A percentile compares a stretch with the other conserved stretches of the same genome.
Conservation (phyloP, 768 basidiomycete genomes). For the Holtermanniella nyarrowii region DNA sequence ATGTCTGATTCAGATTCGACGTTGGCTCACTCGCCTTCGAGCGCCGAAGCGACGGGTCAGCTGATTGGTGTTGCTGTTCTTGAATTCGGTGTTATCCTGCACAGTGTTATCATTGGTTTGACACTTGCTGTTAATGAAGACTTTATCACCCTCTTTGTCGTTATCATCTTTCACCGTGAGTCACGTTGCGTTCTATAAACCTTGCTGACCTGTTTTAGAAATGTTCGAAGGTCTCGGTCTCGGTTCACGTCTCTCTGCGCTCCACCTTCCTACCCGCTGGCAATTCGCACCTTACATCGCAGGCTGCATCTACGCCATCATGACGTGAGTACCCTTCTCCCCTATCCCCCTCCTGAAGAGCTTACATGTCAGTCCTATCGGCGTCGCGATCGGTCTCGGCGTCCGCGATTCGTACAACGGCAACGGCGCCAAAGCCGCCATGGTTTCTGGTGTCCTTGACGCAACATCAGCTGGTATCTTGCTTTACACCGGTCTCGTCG, state of each 20-base stretch:
- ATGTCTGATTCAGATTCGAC: conserved; percentile 5
- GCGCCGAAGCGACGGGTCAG: conserved; percentile 49
- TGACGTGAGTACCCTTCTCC: conserved; percentile 17
- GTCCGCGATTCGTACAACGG: conserved; percentile 65
- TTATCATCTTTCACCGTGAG: conserved; percentile 84
- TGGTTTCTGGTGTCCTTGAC: conserved; percentile 78
- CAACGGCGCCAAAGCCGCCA: conserved; percentile 58
- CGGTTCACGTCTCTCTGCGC: conserved; percentile 74
- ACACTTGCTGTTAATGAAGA: conserved; percentile 77
- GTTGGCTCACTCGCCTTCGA: conserved; percentile 12
- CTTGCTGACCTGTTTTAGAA: conserved; percentile 47
- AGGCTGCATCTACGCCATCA: conserved; percentile 30
- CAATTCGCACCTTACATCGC: conserved; percentile 31
- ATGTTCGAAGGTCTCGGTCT: conserved; percentile 90
- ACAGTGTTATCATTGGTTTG: conserved; percentile 77
- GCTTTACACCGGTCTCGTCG: conserved; percentile 43
- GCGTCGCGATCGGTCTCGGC: conserved; percentile 67
- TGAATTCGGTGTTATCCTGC: conserved; percentile 85
- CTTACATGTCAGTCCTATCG: conserved; percentile 85
- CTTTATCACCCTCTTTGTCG: conserved; percentile 80
- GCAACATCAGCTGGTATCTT: conserved; percentile 77
- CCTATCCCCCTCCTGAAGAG: conserved; percentile 48
- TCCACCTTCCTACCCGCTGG: conserved; percentile 44
- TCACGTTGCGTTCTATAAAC: conserved; percentile 13
- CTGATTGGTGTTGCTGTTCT: conserved; percentile 79